Percentiles rank a stretch among this genome's conserved stretches.
These are phyloP conservation scores for Eucalyptus cloeziana DNA, from an alignment of 345 rosid genomes.

Conservation along the genomic window DNA sequence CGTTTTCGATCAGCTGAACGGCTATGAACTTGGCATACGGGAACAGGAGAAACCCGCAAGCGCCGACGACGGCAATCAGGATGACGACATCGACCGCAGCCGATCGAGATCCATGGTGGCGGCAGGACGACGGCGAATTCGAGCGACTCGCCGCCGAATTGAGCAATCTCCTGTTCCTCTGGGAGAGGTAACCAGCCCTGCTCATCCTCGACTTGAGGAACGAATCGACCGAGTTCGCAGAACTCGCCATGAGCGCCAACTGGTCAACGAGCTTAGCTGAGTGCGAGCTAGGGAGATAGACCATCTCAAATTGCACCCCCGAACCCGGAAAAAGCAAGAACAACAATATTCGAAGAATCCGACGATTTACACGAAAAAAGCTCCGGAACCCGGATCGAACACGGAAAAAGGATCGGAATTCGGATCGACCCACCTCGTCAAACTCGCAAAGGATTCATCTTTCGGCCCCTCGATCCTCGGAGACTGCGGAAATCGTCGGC, in stretches of 20 bases:
- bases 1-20: constrained; percentile 19
- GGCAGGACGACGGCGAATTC: constrained; percentile 13
- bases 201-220: constrained; percentile 25
- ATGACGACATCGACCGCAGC: constrained; percentile 68
- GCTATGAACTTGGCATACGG: constrained; percentile 44
- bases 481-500: background rate
- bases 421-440: constrained; percentile 31
- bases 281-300: constrained; percentile 65
- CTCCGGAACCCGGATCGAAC: constrained; percentile 8
- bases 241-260: constrained; percentile 44
- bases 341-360: background rate
- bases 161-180: constrained; percentile 18
- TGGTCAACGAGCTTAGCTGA: constrained; percentile 78
- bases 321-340: background rate
- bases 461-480: background rate
- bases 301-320: constrained; percentile 54
- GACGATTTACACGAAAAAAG: background rate
- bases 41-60: constrained; percentile 66
- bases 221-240: constrained; percentile 31
- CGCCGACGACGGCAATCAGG: constrained; percentile 56
- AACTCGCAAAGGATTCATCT: background rate
- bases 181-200: constrained; percentile 2
- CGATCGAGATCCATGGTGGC: constrained; percentile 50
- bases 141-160: constrained; percentile 18
- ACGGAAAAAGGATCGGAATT: constrained; percentile 1